Conservation (phyloP, 2,329 filamentous ascomycete genomes). For the Diaporthe helianthi region DNA sequence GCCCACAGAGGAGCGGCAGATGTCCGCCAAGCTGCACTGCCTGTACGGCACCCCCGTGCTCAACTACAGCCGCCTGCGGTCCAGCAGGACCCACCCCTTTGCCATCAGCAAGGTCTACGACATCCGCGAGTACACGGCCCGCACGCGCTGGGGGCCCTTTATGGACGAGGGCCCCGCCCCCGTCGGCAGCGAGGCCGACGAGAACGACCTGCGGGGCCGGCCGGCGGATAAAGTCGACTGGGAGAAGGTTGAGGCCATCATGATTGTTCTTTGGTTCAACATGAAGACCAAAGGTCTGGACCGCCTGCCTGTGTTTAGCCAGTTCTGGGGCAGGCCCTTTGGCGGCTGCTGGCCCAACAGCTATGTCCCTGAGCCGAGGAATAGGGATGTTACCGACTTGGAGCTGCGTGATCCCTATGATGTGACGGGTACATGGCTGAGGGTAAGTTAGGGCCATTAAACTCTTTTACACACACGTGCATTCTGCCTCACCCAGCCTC, state of each 20-base stretch:
- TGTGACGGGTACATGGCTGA: slow-evolving; percentile 74
- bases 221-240: slow-evolving; percentile 67
- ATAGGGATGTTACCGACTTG: slow-evolving; percentile 49
- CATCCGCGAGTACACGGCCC: slow-evolving; percentile 68
- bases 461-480: no score
- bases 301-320: slow-evolving; percentile 53
- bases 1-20: slow-evolving; percentile 59
- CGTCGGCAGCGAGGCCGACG: slow-evolving; percentile 4
- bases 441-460: slow-evolving; percentile 57
- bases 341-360: slow-evolving; percentile 60
- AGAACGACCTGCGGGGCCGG: neutral
- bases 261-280: slow-evolving; percentile 73
- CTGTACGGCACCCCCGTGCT: slow-evolving; percentile 69
- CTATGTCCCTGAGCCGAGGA: slow-evolving; percentile 49
- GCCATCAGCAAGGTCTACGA: slow-evolving; percentile 78
- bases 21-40: slow-evolving; percentile 74
- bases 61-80: slow-evolving; percentile 45
- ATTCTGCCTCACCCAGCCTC: no score
- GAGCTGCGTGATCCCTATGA: slow-evolving; percentile 72
- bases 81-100: slow-evolving; percentile 58
- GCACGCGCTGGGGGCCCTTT: slow-evolving; percentile 76
- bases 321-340: slow-evolving; percentile 64
- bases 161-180: slow-evolving; percentile 60
- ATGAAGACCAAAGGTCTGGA: slow-evolving; percentile 56
- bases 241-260: slow-evolving; percentile 80